A percentile compares a stretch with the other conserved stretches of the same genome.
phyloP scores from a whole-genome alignment of 2,329 filamentous ascomycete genomes.

The Lecanicillium sp. region DNA sequence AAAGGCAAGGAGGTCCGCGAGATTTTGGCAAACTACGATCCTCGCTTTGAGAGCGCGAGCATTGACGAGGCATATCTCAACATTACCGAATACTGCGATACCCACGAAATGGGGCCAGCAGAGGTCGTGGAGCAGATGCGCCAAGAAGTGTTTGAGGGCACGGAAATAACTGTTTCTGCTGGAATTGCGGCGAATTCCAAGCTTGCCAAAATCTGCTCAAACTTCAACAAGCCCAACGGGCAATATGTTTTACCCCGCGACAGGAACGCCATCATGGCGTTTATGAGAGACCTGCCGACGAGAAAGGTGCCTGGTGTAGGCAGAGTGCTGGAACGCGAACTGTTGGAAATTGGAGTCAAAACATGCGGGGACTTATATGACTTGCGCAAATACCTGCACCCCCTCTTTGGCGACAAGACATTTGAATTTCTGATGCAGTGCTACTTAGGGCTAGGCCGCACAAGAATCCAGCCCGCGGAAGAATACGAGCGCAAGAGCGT shows the following conservation, averaged over 20 bases:
- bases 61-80: slow-evolving; percentile 97
- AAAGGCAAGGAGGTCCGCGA: slow-evolving; percentile 84
- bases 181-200: slow-evolving; percentile 92
- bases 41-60: slow-evolving; percentile 84
- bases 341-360: slow-evolving; percentile 79
- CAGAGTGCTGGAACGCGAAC: slow-evolving; percentile 83
- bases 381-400: slow-evolving; percentile 64
- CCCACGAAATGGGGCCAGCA: slow-evolving; percentile 60
- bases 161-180: slow-evolving; percentile 83
- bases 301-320: slow-evolving; percentile 95
- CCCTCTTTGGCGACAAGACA: slow-evolving; percentile 85
- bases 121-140: slow-evolving; percentile 74
- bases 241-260: slow-evolving; percentile 73
- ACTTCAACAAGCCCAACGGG: slow-evolving; percentile 93
- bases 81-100: slow-evolving; percentile 75
- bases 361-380: slow-evolving; percentile 83
- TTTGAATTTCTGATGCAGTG: slow-evolving; percentile 79
- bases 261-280: slow-evolving; percentile 67
- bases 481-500: slow-evolving; percentile 90
- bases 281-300: slow-evolving; percentile 77
- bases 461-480: slow-evolving; percentile 75
- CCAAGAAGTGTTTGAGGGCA: slow-evolving; percentile 64
- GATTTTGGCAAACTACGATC: slow-evolving; percentile 80
- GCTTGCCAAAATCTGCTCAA: slow-evolving; percentile 90
- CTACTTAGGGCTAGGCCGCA: slow-evolving; percentile 80